Evolutionary conservation across 1,139 yeast species (phyloP).

Genomic region (Yamadazyma epiphylla): DNA sequence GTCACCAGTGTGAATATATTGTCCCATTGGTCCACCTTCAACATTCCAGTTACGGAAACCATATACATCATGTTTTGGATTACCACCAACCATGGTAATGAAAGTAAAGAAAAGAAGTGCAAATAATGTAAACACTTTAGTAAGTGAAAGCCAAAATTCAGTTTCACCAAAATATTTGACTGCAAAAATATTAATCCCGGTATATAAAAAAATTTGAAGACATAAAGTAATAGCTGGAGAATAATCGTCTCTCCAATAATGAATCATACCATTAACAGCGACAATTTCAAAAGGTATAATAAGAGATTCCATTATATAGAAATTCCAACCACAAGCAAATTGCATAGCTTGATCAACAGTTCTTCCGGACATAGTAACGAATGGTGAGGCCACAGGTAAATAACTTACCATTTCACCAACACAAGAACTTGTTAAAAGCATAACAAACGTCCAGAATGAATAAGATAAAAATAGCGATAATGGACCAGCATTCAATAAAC

Average conservation of each 20-base stretch:
- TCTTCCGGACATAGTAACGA: slow-evolving; percentile 49
- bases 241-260: slow-evolving; percentile 72
- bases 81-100: slow-evolving; percentile 83
- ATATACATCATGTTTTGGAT: slow-evolving; percentile 58
- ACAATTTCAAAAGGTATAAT: slow-evolving; percentile 77
- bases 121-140: slow-evolving; percentile 63
- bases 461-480: slow-evolving; percentile 39
- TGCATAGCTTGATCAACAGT: slow-evolving; percentile 64
- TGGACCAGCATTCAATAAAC: slow-evolving; percentile 43
- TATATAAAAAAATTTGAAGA: slow-evolving; percentile 57
- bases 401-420: slow-evolving; percentile 82
- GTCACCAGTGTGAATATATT: slow-evolving; percentile 49
- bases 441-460: slow-evolving; percentile 67
- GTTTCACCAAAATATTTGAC: slow-evolving; percentile 70
- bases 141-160: slow-evolving; percentile 75
- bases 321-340: slow-evolving; percentile 75
- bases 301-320: slow-evolving; percentile 69
- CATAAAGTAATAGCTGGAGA: slow-evolving; percentile 59
- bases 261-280: slow-evolving; percentile 69
- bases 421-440: slow-evolving; percentile 58
- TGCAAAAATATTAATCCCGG: slow-evolving; percentile 61
- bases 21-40: slow-evolving; percentile 48
- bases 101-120: slow-evolving; percentile 71
- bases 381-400: slow-evolving; percentile 65
- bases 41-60: slow-evolving; percentile 63